phyloP scores from a whole-genome alignment of 768 basidiomycete species.

The Boletus insuetus region DNA sequence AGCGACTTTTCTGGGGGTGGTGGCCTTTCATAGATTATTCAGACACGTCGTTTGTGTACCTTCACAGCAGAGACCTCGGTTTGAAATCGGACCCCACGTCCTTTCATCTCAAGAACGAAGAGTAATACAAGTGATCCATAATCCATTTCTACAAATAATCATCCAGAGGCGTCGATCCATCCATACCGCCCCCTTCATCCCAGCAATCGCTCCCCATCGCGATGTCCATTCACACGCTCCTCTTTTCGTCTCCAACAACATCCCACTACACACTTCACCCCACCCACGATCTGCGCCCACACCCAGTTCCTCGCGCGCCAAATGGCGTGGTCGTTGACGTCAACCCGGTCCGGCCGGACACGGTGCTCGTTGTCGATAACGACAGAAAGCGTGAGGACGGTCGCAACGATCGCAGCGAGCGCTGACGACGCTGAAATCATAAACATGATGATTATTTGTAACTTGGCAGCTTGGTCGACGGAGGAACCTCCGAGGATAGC shows the following conservation, averaged over 20 bases:
- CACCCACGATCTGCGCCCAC: constrained; percentile 16
- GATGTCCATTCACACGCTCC: not conserved
- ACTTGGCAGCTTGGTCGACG: constrained; percentile 78
- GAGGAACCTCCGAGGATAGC: constrained; percentile 84
- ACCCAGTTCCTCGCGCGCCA: constrained; percentile 36
- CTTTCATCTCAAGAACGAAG: no score
- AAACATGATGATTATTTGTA: constrained; percentile 95
- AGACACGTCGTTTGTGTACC: no score
- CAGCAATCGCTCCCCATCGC: constrained; percentile 7
- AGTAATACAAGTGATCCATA: no score
- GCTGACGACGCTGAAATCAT: constrained; percentile 82
- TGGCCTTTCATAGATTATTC: no score
- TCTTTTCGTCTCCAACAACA: constrained; percentile 11
- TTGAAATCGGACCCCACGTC: no score
- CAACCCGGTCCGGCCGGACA: constrained; percentile 61
- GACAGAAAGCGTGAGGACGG: constrained; percentile 55
- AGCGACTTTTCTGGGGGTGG: no score
- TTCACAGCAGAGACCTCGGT: no score
- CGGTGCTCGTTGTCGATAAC: constrained; percentile 69
- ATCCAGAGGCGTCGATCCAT: not conserved
- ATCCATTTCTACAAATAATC: no score
- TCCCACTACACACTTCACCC: constrained; percentile 1
- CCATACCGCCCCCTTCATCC: constrained; percentile 4
- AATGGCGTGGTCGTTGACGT: constrained; percentile 32
- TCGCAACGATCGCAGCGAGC: constrained; percentile 64